Evolutionary conservation across 805 yeast genomes (phyloP).

Genomic region (Lachancea fermentati): DNA sequence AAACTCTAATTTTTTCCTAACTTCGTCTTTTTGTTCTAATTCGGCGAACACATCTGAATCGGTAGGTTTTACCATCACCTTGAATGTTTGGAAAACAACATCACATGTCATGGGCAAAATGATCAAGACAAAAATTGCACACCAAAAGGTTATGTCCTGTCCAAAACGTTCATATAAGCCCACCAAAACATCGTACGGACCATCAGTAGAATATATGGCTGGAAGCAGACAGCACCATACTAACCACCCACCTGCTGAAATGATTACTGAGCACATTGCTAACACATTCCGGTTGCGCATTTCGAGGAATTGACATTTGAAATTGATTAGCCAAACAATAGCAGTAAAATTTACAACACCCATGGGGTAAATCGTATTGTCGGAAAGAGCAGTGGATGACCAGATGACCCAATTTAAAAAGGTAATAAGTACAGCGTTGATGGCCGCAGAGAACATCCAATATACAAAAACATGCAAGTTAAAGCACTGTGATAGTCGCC

Average conservation of each 20-base stretch:
- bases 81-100: slow-evolving; percentile 51
- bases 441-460: slow-evolving; percentile 76
- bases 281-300: slow-evolving; percentile 70
- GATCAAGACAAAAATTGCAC: slow-evolving; percentile 51
- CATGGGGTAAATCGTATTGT: slow-evolving; percentile 74
- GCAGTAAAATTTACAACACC: slow-evolving; percentile 75
- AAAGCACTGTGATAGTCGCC: slow-evolving; percentile 70
- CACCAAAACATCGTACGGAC: slow-evolving; percentile 60
- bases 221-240: slow-evolving; percentile 78
- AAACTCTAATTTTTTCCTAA: slow-evolving; percentile 66
- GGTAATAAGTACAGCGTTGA: slow-evolving; percentile 64
- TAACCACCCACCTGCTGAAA: slow-evolving; percentile 81
- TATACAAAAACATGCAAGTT: slow-evolving; percentile 60
- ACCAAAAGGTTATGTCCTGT: slow-evolving; percentile 82
- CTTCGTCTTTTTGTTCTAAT: slow-evolving; percentile 61
- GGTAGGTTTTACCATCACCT: slow-evolving; percentile 52
- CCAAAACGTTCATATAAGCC: slow-evolving; percentile 76
- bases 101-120: slow-evolving; percentile 64
- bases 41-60: slow-evolving; percentile 78
- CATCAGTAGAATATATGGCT: slow-evolving; percentile 50
- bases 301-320: slow-evolving; percentile 76
- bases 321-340: slow-evolving; percentile 64
- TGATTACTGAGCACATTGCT: slow-evolving; percentile 55
- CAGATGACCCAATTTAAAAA: slow-evolving; percentile 62
- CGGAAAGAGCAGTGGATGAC: slow-evolving; percentile 63